phyloP scores from a whole-genome alignment of 768 basidiomycete species.

The Tricholoma sp. region DNA sequence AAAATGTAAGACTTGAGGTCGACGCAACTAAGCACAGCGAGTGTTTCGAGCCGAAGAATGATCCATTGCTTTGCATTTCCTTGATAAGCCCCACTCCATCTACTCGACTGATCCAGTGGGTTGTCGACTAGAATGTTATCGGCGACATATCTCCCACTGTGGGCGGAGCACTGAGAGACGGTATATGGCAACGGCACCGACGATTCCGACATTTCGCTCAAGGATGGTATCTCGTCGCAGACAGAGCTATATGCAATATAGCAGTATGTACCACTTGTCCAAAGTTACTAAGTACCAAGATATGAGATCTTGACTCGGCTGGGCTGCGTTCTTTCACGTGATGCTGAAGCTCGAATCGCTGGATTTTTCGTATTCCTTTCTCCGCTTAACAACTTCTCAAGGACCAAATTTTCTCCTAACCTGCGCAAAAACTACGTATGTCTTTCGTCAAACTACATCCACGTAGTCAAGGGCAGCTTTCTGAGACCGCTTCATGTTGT shows the following conservation, averaged over 20 bases:
- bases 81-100: slow-evolving; percentile 73
- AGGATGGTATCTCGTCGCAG: background rate
- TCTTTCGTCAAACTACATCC: too few species aligned
- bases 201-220: slow-evolving; percentile 10
- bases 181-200: slow-evolving; percentile 38
- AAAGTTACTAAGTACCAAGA: background rate
- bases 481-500: too few species aligned
- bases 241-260: background rate
- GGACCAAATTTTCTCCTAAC: too few species aligned
- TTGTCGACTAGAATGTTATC: slow-evolving; percentile 66
- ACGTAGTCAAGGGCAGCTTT: too few species aligned
- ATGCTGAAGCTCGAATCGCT: background rate
- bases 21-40: slow-evolving; percentile 63
- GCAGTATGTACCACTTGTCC: background rate
- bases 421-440: too few species aligned
- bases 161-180: slow-evolving; percentile 60
- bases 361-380: too few species aligned
- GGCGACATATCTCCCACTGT: slow-evolving; percentile 64
- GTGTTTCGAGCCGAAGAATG: slow-evolving; percentile 53
- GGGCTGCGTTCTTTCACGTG: background rate
- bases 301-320: too few species aligned
- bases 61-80: slow-evolving; percentile 66
- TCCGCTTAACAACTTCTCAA: too few species aligned
- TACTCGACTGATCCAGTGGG: slow-evolving; percentile 58
- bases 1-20: background rate